A percentile compares a stretch with the other conserved stretches of the same genome.
Conservation (phyloP, 2,329 filamentous ascomycete species). For the Cryphonectria radicalis region DNA sequence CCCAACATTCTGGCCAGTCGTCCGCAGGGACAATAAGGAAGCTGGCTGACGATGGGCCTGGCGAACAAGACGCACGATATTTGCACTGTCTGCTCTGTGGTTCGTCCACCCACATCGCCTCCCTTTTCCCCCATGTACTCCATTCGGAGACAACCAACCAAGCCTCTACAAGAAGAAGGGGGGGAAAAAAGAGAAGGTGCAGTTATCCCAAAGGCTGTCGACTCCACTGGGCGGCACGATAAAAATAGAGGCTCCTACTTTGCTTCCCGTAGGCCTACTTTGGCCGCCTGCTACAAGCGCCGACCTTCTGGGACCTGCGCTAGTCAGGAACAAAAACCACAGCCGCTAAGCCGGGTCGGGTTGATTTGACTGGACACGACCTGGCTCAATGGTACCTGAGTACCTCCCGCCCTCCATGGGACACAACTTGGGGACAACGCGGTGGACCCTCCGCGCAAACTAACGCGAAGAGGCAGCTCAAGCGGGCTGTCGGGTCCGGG, state of each 20-base stretch:
- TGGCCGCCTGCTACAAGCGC: background rate
- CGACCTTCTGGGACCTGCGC: background rate
- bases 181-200: background rate
- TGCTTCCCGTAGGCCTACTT: background rate
- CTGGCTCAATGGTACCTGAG: background rate
- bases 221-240: background rate
- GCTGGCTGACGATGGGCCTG: background rate
- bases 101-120: background rate
- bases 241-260: conserved; percentile 3
- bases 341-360: background rate
- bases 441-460: background rate
- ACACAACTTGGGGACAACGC: background rate
- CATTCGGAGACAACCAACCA: background rate
- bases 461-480: conserved; percentile 6
- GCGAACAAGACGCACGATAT: background rate
- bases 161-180: background rate
- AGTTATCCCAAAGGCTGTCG: background rate
- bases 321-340: background rate
- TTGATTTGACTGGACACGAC: background rate
- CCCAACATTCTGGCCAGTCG: background rate
- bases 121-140: background rate
- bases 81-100: background rate
- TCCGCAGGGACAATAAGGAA: background rate
- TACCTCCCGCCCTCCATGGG: background rate
- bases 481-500: conserved; percentile 4